phyloP scores from a whole-genome alignment of 345 rosid genomes.

The Streptanthus diversifolius region DNA sequence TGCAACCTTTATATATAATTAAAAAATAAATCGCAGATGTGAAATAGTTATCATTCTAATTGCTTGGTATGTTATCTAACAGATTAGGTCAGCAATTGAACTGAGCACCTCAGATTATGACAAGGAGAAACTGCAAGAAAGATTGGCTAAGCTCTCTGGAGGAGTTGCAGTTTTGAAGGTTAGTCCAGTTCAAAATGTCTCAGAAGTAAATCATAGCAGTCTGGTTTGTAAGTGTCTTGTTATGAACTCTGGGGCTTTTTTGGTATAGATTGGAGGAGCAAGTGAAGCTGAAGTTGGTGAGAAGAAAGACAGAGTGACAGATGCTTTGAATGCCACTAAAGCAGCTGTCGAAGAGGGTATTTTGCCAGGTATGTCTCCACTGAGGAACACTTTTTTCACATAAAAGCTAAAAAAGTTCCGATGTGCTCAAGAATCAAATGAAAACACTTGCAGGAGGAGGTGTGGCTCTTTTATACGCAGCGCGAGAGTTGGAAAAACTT shows the following conservation, averaged over 20 bases:
- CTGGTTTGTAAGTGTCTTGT: neutral
- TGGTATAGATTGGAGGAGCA: slow-evolving; percentile 89
- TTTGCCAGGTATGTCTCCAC: slow-evolving; percentile 56
- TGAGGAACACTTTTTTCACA: neutral
- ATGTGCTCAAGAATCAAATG: neutral
- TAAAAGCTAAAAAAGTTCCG: neutral
- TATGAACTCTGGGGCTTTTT: neutral
- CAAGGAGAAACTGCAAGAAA: slow-evolving; percentile 89
- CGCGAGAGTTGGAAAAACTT: slow-evolving; percentile 77
- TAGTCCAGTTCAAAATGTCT: neutral
- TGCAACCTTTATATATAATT: neutral
- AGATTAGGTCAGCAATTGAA: slow-evolving; percentile 31
- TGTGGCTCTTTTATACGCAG: slow-evolving; percentile 86
- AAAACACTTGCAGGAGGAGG: slow-evolving; percentile 67
- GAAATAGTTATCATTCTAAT: neutral
- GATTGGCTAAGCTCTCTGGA: slow-evolving; percentile 92
- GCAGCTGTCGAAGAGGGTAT: slow-evolving; percentile 99
- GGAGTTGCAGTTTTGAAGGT: slow-evolving; percentile 96
- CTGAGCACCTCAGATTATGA: slow-evolving; percentile 85
- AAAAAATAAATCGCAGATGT: neutral
- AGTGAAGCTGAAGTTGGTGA: slow-evolving; percentile 95
- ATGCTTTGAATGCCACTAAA: slow-evolving; percentile 96
- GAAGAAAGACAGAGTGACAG: slow-evolving; percentile 95
- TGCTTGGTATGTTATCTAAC: neutral
- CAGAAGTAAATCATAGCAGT: neutral